A percentile compares a stretch with the other conserved stretches of the same genome.
These are phyloP conservation scores for Colletotrichum melonis DNA, from an alignment of 2,329 filamentous ascomycete genomes.

Conservation along the genomic window DNA sequence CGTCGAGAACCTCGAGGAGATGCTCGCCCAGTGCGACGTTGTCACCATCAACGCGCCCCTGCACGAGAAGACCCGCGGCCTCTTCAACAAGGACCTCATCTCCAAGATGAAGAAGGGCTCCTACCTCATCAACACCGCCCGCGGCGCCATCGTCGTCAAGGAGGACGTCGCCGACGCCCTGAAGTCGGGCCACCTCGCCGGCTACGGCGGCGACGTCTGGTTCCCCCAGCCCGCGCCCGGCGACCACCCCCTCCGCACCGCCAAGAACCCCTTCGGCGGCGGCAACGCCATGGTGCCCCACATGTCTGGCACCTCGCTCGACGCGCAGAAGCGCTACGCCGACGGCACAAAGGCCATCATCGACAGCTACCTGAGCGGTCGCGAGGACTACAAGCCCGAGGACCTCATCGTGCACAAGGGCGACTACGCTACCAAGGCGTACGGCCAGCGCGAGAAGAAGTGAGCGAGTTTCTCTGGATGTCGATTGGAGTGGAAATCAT, in stretches of 20 bases:
- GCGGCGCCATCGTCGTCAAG: conserved; percentile 99
- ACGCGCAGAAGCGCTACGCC: conserved; percentile 94
- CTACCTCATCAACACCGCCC: conserved; percentile 98
- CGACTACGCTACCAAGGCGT: conserved; percentile 95
- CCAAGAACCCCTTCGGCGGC: conserved; percentile 94
- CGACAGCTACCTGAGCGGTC: conserved; percentile 88
- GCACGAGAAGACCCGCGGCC: conserved; percentile 94
- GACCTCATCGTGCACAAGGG: conserved; percentile 92
- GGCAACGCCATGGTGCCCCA: conserved; percentile 99
- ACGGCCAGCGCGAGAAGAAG: conserved; percentile 77
- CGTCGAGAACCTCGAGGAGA: conserved; percentile 90
- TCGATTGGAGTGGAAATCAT: not conserved
- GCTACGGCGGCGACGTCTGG: conserved; percentile 93
- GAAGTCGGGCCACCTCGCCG: conserved; percentile 89
- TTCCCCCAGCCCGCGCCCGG: conserved; percentile 96
- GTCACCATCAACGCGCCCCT: conserved; percentile 99
- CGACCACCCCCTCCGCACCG: conserved; percentile 92
- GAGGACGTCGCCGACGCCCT: conserved; percentile 96
- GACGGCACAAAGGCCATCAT: conserved; percentile 90
- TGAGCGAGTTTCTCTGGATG: not conserved
- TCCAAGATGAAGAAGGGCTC: conserved; percentile 98
- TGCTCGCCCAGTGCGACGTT: conserved; percentile 93
- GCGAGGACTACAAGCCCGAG: conserved; percentile 87
- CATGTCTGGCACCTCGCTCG: conserved; percentile 99
- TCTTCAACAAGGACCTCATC: conserved; percentile 99